These are phyloP conservation scores for Monosporascus sp. DNA, from an alignment of 2,329 filamentous ascomycete genomes.

Conservation along the genomic window DNA sequence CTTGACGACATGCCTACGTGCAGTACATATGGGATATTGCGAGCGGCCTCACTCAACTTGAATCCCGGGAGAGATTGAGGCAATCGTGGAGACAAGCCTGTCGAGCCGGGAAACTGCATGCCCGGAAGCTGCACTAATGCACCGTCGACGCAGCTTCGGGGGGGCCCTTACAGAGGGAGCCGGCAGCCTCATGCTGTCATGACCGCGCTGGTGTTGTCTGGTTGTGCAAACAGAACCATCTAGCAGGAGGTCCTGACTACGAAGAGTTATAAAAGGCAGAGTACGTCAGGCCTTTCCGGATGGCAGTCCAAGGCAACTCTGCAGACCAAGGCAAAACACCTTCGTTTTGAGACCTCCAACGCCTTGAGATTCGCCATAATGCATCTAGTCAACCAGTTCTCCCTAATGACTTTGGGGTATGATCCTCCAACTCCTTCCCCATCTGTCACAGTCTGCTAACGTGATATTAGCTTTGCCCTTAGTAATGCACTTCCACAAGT, in stretches of 20 bases:
- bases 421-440: neutral
- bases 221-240: conserved; percentile 7
- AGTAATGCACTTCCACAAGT: conserved; percentile 15
- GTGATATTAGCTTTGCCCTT: conserved; percentile 14
- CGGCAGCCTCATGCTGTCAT: conserved; percentile 8
- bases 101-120: conserved; percentile 21
- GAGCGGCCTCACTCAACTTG: conserved; percentile 10
- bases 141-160: conserved; percentile 9
- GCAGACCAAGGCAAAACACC: conserved; percentile 13
- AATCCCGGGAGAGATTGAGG: conserved; percentile 6
- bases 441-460: conserved; percentile 11
- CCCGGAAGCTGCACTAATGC: conserved; percentile 8
- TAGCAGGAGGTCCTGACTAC: neutral
- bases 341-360: conserved; percentile 15
- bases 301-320: conserved; percentile 1
- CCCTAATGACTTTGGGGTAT: conserved; percentile 23
- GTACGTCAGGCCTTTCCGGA: neutral
- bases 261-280: conserved; percentile 6
- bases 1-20: conserved; percentile 4
- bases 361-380: conserved; percentile 14
- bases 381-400: conserved; percentile 15
- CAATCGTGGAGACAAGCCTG: conserved; percentile 8
- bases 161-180: conserved; percentile 1
- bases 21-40: neutral
- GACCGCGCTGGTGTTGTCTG: conserved; percentile 4